phyloP scores from a whole-genome alignment of 169 alveolate genomes.

The Plasmodium blacklocki region DNA sequence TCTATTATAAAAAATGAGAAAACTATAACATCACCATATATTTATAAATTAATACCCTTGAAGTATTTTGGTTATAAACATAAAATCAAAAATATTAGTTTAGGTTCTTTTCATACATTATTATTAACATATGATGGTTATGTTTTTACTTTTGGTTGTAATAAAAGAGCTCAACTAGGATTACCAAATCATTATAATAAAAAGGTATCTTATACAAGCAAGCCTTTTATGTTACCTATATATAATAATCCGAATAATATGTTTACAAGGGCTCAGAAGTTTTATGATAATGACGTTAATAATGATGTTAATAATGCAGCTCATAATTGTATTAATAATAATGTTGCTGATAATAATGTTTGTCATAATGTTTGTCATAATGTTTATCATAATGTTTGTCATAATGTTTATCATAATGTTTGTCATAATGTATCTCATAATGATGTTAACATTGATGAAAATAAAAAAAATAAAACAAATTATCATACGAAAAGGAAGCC shows the following conservation, averaged over 20 bases:
- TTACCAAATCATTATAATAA: constrained; percentile 25
- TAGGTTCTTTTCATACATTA: constrained; percentile 55
- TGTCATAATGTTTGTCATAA: neutral
- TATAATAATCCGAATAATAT: neutral
- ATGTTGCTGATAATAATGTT: neutral
- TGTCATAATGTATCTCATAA: neutral
- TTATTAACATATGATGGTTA: constrained; percentile 39
- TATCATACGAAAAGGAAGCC: too few relatives aligned
- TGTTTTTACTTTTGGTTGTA: constrained; percentile 70
- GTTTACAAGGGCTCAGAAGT: neutral
- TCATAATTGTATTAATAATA: neutral
- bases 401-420: neutral
- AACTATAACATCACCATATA: constrained; percentile 35
- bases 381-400: too few relatives aligned
- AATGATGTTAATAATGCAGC: neutral
- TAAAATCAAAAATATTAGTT: constrained; percentile 54
- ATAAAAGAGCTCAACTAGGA: constrained; percentile 49
- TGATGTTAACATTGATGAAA: neutral
- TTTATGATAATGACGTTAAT: neutral
- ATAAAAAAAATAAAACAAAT: too few relatives aligned
- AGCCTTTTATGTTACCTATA: constrained; percentile 45
- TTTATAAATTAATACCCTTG: constrained; percentile 37
- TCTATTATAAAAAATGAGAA: constrained; percentile 5
- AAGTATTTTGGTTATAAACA: constrained; percentile 49
- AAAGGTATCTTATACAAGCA: constrained; percentile 51